Evolutionary conservation across 192 early-diverging fungal genomes (phyloP).

Genomic region (Coemansia sp.): DNA sequence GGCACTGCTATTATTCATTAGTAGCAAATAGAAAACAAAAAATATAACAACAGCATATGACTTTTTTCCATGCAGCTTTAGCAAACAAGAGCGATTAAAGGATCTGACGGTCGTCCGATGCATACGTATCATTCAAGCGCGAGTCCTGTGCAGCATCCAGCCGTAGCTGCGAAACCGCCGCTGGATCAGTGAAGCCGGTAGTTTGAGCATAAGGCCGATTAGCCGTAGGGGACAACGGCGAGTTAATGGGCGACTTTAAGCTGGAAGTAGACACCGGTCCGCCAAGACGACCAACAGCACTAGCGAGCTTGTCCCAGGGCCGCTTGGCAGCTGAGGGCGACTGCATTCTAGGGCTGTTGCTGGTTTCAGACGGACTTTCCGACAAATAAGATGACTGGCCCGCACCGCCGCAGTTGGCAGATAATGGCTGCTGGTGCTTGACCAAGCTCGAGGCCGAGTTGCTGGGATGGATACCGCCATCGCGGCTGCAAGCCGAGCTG

Average conservation of each 20-base stretch:
- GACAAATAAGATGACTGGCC: not conserved
- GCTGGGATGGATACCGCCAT: not conserved
- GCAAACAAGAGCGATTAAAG: not conserved
- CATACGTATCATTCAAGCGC: not conserved
- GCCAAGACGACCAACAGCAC: not conserved
- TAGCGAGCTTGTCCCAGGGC: not conserved
- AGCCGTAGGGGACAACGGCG: not conserved
- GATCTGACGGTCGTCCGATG: not conserved
- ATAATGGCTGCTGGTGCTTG: not conserved
- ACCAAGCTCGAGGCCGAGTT: not conserved
- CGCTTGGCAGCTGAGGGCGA: not conserved
- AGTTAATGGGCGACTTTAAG: not conserved
- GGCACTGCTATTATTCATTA: not conserved
- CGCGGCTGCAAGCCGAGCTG: not conserved
- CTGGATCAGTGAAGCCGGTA: not conserved
- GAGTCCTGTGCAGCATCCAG: conserved; percentile 4
- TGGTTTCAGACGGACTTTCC: not conserved
- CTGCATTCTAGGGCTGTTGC: not conserved
- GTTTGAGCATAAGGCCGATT: not conserved
- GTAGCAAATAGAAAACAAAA: no score
- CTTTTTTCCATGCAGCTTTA: not conserved
- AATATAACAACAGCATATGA: not conserved
- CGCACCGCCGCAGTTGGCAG: not conserved
- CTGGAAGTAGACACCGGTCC: not conserved
- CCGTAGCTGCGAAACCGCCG: not conserved